Evolutionary conservation across 306 rosid genomes (phyloP), one percentile per base, ranked within the genome.

Genomic region (Cicer pinnatifidum): DNA sequence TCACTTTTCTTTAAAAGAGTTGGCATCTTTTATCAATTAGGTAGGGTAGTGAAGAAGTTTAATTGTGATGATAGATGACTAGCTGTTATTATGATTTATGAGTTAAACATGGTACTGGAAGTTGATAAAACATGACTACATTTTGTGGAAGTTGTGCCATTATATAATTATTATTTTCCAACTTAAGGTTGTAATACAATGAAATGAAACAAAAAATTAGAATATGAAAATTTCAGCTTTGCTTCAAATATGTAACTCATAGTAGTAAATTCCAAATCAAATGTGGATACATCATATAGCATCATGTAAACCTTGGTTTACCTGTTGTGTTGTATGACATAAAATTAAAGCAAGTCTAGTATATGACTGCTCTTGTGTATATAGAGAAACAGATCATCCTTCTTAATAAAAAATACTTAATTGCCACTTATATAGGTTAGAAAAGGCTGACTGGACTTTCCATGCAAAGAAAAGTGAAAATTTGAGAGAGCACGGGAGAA

Each of bases 281-380:
- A 39, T 13, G 50, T 39, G 23, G 50, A 40, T 39, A n/a, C 11
- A 50, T 8, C 33, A 23, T 65, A 23, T 65, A n/a, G 46, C 72
- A 65, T 13, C 52, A 65, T 20, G 45, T 52, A 64, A 40, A 67
- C 51, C 11, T 8, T 43, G 47, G 9, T 66, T 35, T 46, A 20
- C 56, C 40, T 75, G 65, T 19, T 64, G 28, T 75, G 16, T 76
- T 23, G 33, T 3, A 2, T 23, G 51, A 33, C 40, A 19, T 65
- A 16, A 57, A 77, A 46, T 38, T 47, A 37, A 60, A 48, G 33
- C 63, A 59, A 69, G 64, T 47, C 16, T 40, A 19, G 17, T 59
- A 11, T 68, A 11, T 8, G 69, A 19, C 38, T 59, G 75, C 20
- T 69, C 45, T 56, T 77, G 63, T 77, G 53, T 48, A 47, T 58